Evolutionary conservation across 2,329 filamentous ascomycete species (phyloP).

Genomic region (Ophiostoma australiae): DNA sequence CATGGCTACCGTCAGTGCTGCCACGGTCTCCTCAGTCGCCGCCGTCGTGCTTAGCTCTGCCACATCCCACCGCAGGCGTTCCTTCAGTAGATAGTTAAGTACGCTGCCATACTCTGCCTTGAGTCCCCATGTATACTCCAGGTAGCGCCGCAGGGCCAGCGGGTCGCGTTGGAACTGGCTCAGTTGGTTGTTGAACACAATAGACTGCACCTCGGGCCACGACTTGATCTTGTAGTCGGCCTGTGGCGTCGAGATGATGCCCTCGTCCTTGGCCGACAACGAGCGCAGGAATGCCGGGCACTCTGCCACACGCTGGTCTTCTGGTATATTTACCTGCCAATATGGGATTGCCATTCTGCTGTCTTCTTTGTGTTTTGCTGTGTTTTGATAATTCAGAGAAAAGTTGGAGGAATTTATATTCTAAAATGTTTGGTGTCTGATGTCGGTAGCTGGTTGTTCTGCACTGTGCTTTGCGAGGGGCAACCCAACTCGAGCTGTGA

Average conservation of each 20-base stretch:
- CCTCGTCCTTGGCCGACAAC: constrained; percentile 61
- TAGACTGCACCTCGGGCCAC: constrained; percentile 64
- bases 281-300: constrained; percentile 68
- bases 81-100: constrained; percentile 66
- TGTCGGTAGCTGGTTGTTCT: background rate
- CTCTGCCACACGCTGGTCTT: constrained; percentile 52
- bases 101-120: constrained; percentile 67
- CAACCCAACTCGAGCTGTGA: background rate
- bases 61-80: constrained; percentile 65
- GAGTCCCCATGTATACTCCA: constrained; percentile 61
- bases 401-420: background rate
- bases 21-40: background rate
- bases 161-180: constrained; percentile 73
- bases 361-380: background rate
- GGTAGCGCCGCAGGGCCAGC: constrained; percentile 71
- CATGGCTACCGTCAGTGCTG: constrained; percentile 40
- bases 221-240: constrained; percentile 55
- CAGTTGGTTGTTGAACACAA: constrained; percentile 63
- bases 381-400: background rate
- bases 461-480: background rate
- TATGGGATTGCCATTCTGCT: constrained; percentile 46
- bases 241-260: constrained; percentile 68
- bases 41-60: constrained; percentile 34
- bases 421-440: background rate
- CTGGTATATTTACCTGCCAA: constrained; percentile 78